These are phyloP conservation scores for Neurospora sp. DNA, from an alignment of 495 filamentous ascomycete species.

Conservation along the genomic window DNA sequence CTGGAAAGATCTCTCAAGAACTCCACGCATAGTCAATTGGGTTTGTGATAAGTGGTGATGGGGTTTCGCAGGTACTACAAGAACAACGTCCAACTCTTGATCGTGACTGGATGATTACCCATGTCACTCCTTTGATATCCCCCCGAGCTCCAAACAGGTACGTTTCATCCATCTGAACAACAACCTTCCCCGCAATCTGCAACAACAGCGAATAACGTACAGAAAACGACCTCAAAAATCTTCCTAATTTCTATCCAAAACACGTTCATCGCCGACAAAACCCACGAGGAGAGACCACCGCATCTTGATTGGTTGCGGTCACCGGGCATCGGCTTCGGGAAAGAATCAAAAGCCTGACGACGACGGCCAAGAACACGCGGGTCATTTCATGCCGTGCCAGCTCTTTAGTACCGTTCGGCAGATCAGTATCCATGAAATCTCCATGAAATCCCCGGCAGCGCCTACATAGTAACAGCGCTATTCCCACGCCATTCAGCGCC, in stretches of 20 bases:
- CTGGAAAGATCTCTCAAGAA: not conserved
- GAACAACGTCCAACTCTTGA: not conserved
- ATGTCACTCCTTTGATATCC: not conserved
- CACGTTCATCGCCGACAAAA: not conserved
- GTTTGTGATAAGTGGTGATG: not conserved
- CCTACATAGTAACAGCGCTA: not conserved
- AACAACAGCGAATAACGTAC: not conserved
- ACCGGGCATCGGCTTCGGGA: not conserved
- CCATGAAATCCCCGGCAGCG: not conserved
- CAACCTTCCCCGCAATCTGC: not conserved
- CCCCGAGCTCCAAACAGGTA: not conserved
- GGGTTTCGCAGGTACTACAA: not conserved
- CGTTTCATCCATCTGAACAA: not conserved
- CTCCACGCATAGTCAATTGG: not conserved
- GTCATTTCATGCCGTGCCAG: not conserved
- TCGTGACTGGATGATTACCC: not conserved
- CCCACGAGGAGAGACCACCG: not conserved
- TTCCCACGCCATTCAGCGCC: not conserved
- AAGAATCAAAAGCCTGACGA: not conserved
- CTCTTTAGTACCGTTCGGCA: not conserved
- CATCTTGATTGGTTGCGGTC: not conserved
- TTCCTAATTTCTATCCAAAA: not conserved
- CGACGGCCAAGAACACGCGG: not conserved
- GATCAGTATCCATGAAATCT: not conserved
- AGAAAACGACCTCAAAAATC: not conserved